phyloP scores from a whole-genome alignment of 768 basidiomycete species.

The Calocybe cyanea region DNA sequence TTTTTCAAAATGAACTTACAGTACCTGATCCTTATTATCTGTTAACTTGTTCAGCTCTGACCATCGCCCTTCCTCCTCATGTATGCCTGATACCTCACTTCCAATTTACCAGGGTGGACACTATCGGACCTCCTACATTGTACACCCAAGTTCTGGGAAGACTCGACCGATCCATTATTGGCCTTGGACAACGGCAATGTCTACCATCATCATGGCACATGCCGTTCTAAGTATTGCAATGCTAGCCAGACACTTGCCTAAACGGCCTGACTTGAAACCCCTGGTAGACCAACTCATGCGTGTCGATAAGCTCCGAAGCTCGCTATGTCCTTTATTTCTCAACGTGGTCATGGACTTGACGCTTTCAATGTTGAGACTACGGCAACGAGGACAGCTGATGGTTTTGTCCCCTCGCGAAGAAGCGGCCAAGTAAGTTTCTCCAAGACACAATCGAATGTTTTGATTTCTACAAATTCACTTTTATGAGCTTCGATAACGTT shows the following conservation, averaged over 20 bases:
- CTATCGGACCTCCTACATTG: too few species aligned
- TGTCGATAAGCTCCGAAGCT: slow-evolving; percentile 51
- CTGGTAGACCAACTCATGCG: slow-evolving; percentile 45
- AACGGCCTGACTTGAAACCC: slow-evolving; percentile 45
- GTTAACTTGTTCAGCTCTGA: too few species aligned
- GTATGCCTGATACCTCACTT: too few species aligned
- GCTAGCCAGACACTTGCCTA: slow-evolving; percentile 43
- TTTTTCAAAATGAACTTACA: too few species aligned
- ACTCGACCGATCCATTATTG: too few species aligned
- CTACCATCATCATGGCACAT: slow-evolving; percentile 49
- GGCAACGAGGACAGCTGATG: slow-evolving; percentile 44
- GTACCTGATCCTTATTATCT: too few species aligned
- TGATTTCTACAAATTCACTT: slow-evolving; percentile 41
- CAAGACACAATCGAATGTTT: slow-evolving; percentile 2
- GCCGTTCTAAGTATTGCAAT: slow-evolving; percentile 52
- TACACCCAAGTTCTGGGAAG: too few species aligned
- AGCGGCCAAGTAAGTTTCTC: slow-evolving; percentile 48
- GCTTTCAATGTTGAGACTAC: slow-evolving; percentile 61
- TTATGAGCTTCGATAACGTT: slow-evolving; percentile 54
- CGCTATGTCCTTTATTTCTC: slow-evolving; percentile 50
- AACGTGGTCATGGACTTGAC: too few species aligned
- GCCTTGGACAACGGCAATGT: slow-evolving; percentile 52
- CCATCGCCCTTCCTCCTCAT: too few species aligned
- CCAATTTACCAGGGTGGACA: too few species aligned
- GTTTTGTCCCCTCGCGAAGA: slow-evolving; percentile 54